A percentile compares a stretch with the other conserved stretches of the same genome.
These are phyloP conservation scores for Zarea fungicola DNA, from an alignment of 2,329 filamentous ascomycete species.

Conservation along the genomic window DNA sequence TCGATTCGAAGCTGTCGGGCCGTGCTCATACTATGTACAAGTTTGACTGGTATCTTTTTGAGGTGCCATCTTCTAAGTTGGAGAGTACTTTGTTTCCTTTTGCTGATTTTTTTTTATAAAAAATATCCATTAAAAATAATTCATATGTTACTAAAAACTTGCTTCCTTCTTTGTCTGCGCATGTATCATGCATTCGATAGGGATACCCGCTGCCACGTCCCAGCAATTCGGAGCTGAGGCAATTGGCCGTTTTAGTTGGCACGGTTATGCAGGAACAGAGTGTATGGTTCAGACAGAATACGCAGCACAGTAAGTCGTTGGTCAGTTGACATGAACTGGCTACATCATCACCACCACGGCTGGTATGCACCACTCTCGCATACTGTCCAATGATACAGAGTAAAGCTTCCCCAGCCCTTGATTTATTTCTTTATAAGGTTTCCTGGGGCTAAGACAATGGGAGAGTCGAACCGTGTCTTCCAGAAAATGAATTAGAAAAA, in stretches of 20 bases:
- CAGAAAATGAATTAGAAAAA: background rate
- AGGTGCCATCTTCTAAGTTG: background rate
- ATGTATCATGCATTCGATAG: background rate
- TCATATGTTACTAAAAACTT: no score
- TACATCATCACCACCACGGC: background rate
- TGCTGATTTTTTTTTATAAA: background rate
- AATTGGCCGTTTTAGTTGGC: background rate
- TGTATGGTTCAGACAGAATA: no score
- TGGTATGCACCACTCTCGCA: background rate
- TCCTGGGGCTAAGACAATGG: background rate
- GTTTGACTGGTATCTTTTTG: background rate
- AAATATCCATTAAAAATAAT: background rate
- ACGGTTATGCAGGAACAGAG: no score
- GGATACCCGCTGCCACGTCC: background rate
- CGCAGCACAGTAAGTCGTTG: no score
- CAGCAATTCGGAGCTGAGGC: conserved; percentile 3
- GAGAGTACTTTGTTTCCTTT: background rate
- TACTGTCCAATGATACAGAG: background rate
- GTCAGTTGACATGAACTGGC: background rate
- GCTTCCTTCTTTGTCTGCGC: background rate
- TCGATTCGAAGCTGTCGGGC: conserved; percentile 2
- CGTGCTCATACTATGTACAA: no score
- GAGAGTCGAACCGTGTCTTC: background rate
- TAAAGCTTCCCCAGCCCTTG: no score
- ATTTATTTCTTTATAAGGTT: no score